Conservation (phyloP, 768 basidiomycete genomes). For the Termitomyces sp. region DNA sequence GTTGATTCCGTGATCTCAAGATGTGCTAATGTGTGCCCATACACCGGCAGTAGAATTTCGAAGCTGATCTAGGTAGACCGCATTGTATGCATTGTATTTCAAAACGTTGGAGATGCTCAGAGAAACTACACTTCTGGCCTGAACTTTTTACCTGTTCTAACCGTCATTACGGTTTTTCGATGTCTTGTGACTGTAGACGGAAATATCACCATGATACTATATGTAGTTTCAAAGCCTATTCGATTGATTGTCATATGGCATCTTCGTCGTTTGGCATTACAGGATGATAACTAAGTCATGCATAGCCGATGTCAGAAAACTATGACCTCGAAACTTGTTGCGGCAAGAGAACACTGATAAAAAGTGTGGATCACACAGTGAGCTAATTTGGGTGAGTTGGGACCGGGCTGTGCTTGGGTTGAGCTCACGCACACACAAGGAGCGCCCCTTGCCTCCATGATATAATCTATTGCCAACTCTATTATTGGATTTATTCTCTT, state of each 20-base stretch:
- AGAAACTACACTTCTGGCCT: background rate
- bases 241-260: no score
- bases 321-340: background rate
- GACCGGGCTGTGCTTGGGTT: background rate
- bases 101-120: no score
- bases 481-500: background rate
- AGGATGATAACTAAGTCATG: no score
- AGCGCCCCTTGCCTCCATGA: background rate
- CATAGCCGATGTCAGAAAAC: background rate
- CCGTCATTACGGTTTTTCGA: background rate
- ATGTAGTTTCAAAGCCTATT: no score
- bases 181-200: background rate
- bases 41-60: no score
- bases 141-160: no score
- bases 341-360: background rate
- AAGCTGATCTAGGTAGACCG: no score
- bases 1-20: background rate
- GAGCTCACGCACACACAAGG: background rate
- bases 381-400: conserved; percentile 1
- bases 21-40: background rate
- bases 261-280: no score
- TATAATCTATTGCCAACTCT: background rate
- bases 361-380: no score
- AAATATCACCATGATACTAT: no score
- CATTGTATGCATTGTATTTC: background rate